These are phyloP conservation scores for Helotiales sp. DNA, from an alignment of 2,329 filamentous ascomycete species.

Conservation along the genomic window DNA sequence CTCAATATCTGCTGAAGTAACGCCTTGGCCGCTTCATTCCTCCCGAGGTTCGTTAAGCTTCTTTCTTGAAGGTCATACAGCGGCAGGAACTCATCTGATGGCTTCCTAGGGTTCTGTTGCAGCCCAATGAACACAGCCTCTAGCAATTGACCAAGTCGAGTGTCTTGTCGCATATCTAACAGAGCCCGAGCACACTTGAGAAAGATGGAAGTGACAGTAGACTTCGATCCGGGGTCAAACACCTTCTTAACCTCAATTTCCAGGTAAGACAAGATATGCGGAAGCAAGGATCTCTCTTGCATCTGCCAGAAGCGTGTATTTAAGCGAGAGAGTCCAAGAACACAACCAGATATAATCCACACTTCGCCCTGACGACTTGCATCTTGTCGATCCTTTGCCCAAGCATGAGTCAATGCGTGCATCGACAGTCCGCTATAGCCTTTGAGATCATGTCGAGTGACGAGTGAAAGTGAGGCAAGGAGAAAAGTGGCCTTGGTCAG, in stretches of 20 bases:
- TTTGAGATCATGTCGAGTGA: conserved; percentile 28
- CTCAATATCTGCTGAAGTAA: background rate
- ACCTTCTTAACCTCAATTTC: conserved; percentile 22
- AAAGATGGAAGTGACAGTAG: conserved; percentile 19
- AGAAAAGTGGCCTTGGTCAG: conserved; percentile 37
- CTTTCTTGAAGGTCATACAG: conserved; percentile 31
- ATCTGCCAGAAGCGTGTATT: conserved; percentile 18
- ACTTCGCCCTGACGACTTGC: conserved; percentile 17
- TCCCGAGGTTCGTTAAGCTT: conserved; percentile 1
- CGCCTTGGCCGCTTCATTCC: background rate
- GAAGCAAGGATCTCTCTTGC: conserved; percentile 21
- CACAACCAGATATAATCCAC: conserved; percentile 29
- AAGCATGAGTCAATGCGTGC: conserved; percentile 33
- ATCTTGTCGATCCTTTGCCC: conserved; percentile 32
- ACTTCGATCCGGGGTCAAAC: conserved; percentile 13
- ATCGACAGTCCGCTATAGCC: conserved; percentile 37
- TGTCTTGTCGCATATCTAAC: conserved; percentile 24
- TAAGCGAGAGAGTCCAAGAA: conserved; percentile 27
- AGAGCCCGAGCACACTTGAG: conserved; percentile 21
- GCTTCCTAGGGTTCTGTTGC: conserved; percentile 6
- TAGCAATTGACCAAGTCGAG: conserved; percentile 23
- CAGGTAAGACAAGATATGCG: conserved; percentile 28
- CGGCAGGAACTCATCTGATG: conserved; percentile 26
- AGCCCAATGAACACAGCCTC: conserved; percentile 26
- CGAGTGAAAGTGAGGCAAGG: conserved; percentile 42